A percentile compares a stretch with the other conserved stretches of the same genome.
These are phyloP conservation scores for Chimonanthus salicifolius DNA, from an alignment of 164 flowering plant genomes.

Conservation along the genomic window DNA sequence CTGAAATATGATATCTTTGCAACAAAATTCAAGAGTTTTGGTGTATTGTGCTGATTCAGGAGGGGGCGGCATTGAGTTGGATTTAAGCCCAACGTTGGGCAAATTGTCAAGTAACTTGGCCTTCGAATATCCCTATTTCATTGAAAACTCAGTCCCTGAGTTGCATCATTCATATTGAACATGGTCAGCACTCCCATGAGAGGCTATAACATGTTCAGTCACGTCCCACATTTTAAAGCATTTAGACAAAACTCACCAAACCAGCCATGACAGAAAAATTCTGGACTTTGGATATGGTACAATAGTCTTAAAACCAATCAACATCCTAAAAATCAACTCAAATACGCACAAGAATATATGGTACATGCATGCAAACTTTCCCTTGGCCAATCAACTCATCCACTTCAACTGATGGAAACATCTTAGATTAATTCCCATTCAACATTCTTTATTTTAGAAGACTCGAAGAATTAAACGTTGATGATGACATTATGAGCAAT, in stretches of 20 bases:
- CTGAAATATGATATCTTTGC: too few species aligned
- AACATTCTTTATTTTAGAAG: constrained; percentile 36
- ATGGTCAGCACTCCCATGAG: too few species aligned
- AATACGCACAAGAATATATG: not conserved
- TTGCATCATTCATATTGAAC: constrained; percentile 88
- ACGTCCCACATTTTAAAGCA: too few species aligned
- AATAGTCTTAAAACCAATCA: too few species aligned
- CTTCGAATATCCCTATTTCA: not conserved
- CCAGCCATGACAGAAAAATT: not conserved
- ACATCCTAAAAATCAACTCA: not conserved
- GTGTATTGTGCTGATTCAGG: too few species aligned
- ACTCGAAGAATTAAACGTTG: constrained; percentile 12
- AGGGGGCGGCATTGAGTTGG: too few species aligned
- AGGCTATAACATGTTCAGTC: too few species aligned
- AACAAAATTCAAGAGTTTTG: too few species aligned
- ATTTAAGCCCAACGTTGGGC: too few species aligned
- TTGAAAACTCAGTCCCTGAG: constrained; percentile 64
- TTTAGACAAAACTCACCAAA: not conserved
- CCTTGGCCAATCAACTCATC: constrained; percentile 8
- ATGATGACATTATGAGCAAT: constrained; percentile 9
- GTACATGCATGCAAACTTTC: not conserved
- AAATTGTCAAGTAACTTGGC: not conserved
- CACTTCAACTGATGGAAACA: constrained; percentile 22
- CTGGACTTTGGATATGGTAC: too few species aligned
- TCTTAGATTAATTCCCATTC: constrained; percentile 34